Base-by-base conservation (phyloP, 495 filamentous ascomycete species). In the Daldinia childiae region DNA sequence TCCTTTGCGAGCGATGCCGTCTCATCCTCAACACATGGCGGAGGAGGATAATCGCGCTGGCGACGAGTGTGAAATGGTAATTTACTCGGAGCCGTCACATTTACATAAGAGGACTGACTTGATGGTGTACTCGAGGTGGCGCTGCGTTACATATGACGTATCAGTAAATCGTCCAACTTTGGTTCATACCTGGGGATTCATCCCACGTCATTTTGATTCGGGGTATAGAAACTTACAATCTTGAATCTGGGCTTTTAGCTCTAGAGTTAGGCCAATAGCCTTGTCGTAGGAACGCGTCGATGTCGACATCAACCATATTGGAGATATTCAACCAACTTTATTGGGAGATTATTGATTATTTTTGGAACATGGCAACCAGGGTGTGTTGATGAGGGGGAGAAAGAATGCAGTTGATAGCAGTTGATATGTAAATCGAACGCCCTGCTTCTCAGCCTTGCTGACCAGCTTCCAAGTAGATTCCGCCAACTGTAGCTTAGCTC, bases 21-120 rank as follows among this genome's bases (percentile, higher is more conserved):
- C 57, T 85, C 83, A 56, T 85, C 83, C 69, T 85, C 83, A 17
- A 85, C 82, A 21, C 51, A 76, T 11, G 83, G 81, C 8, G 79
- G 76, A 7, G 82, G 83, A 15, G 82, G 79, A 67, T 68, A 72
- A 34, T 39, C 36, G 39, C 68, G 68, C 59, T 68, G 63, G 27
- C 38, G 68, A 15, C 50, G 29, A 62, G 63, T 1, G 62, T 71
- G 59, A 41, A 36, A 26, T 36, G 43, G 63, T 11, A 71, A 36
- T n/a, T 24, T 58, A 12, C 57, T 66, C 51, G 54, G 48, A 19
- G 58, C 27, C 34, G 62, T 54, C n/a, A 60, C 64, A 66, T 73
- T 50, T n/a, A 69, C 58, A 62, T 65, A 63, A 34, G 68, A 62
- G 4, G 66, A 66, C 39, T 39, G 65, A n/a, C 48, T 56, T 29